Conservation (phyloP, 2,329 filamentous ascomycete species). For the Monosporascus sp. region DNA sequence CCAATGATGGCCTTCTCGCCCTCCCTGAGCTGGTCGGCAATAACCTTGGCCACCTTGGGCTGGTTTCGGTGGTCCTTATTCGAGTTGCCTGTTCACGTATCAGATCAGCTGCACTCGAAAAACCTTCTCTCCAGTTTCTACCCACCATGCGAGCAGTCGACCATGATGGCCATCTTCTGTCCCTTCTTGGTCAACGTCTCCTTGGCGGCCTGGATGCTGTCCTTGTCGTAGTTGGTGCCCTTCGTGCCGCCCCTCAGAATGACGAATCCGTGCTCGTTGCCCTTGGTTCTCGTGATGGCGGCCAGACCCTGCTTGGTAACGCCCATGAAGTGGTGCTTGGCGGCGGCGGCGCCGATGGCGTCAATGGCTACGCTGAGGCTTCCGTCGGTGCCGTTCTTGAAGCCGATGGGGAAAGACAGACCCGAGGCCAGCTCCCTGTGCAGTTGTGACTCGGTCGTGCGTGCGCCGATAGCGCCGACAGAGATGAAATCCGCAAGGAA, state of each 20-base stretch:
- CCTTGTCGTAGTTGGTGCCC: slow-evolving; percentile 89
- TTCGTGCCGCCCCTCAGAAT: slow-evolving; percentile 87
- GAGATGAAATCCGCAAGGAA: slow-evolving; percentile 95
- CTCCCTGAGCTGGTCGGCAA: slow-evolving; percentile 79
- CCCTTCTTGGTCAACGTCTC: slow-evolving; percentile 76
- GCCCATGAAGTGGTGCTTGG: slow-evolving; percentile 96
- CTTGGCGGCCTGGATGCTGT: slow-evolving; percentile 73
- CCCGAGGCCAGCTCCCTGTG: slow-evolving; percentile 94
- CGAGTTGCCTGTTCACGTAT: slow-evolving; percentile 66
- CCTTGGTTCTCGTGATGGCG: slow-evolving; percentile 86
- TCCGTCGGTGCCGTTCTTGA: slow-evolving; percentile 99
- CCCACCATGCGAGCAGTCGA: slow-evolving; percentile 94
- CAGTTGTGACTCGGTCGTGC: slow-evolving; percentile 93
- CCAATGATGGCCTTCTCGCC: slow-evolving; percentile 87
- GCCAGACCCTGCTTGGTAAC: slow-evolving; percentile 97
- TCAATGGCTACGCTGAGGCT: slow-evolving; percentile 88
- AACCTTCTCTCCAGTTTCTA: slow-evolving; percentile 1
- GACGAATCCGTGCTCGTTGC: slow-evolving; percentile 96
- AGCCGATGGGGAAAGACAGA: slow-evolving; percentile 94
- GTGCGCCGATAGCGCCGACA: slow-evolving; percentile 88
- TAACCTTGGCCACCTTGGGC: slow-evolving; percentile 77
- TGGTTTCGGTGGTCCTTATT: slow-evolving; percentile 98
- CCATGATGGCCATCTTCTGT: slow-evolving; percentile 87
- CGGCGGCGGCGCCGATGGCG: slow-evolving; percentile 79
- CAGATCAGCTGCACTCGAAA: slow-evolving; percentile 2